Conservation (phyloP, 805 yeast species). For the Ogataea glucozyma region DNA sequence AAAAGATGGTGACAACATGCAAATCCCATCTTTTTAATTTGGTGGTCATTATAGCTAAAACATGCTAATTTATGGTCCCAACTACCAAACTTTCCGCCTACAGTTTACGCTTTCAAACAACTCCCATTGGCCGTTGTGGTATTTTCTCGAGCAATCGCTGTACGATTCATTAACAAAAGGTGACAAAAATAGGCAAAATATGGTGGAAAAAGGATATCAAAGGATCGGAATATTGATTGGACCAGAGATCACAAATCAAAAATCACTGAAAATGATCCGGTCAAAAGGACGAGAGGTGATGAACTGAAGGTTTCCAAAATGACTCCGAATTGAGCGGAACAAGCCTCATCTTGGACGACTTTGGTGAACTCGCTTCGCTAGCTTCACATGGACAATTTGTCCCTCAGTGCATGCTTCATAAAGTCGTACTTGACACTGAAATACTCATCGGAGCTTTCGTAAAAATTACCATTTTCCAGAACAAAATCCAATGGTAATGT, state of each 20-base stretch:
- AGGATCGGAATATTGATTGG: too few relatives aligned
- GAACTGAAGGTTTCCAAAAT: too few relatives aligned
- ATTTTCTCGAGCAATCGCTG: conserved; percentile 9
- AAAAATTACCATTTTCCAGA: conserved; percentile 44
- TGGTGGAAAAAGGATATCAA: conserved; percentile 1
- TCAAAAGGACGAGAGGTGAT: too few relatives aligned
- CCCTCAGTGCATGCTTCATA: conserved; percentile 67
- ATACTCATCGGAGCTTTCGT: conserved; percentile 44
- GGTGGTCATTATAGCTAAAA: too few relatives aligned
- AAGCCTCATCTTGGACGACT: background rate
- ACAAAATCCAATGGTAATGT: conserved; percentile 58
- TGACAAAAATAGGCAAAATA: conserved; percentile 2
- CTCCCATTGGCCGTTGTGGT: background rate
- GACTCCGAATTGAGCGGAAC: too few relatives aligned
- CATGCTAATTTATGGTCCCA: too few relatives aligned
- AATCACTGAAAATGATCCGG: too few relatives aligned
- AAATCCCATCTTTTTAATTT: too few relatives aligned
- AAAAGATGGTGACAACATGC: too few relatives aligned
- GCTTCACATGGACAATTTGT: conserved; percentile 30
- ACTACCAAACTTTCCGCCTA: too few relatives aligned
- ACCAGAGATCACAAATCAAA: too few relatives aligned
- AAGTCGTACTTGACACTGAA: conserved; percentile 51
- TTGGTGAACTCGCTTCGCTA: background rate
- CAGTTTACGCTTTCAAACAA: too few relatives aligned
- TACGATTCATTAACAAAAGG: conserved; percentile 7